Evolutionary conservation across 1,139 yeast species (phyloP).

Genomic region (Pneumocystis sp.): DNA sequence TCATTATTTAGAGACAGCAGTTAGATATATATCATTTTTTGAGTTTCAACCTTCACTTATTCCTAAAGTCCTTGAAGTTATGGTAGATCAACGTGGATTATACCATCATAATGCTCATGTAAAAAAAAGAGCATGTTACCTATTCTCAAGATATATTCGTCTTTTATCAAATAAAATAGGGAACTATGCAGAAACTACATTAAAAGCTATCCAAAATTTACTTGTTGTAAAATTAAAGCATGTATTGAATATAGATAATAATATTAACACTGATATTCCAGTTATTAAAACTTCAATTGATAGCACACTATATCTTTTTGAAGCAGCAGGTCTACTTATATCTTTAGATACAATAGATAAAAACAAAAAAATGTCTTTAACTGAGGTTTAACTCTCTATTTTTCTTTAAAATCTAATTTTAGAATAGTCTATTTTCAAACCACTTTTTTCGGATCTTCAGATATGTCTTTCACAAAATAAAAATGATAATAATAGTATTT

Average conservation of each 20-base stretch:
- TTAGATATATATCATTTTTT: conserved; percentile 61
- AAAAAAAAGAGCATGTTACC: conserved; percentile 76
- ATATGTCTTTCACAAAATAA: conserved; percentile 28
- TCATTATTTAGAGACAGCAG: conserved; percentile 67
- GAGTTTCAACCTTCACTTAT: conserved; percentile 37
- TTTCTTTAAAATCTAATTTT: conserved; percentile 19
- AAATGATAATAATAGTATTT: conserved; percentile 33
- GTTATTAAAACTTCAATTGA: conserved; percentile 53
- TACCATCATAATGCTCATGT: conserved; percentile 61
- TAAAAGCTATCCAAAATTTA: conserved; percentile 38
- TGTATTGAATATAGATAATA: conserved; percentile 24
- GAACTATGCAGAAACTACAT: conserved; percentile 31
- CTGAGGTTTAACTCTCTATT: neutral
- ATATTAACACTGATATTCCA: conserved; percentile 29
- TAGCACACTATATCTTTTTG: conserved; percentile 69
- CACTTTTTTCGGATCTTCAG: conserved; percentile 66
- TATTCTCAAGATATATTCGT: conserved; percentile 70
- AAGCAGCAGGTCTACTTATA: conserved; percentile 56
- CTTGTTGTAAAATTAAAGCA: conserved; percentile 46
- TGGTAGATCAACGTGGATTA: conserved; percentile 67
- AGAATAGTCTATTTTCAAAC: conserved; percentile 47
- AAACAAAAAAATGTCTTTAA: conserved; percentile 6
- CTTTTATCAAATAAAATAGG: conserved; percentile 53
- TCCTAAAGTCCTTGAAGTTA: conserved; percentile 53
- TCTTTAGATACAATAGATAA: conserved; percentile 32